phyloP scores from a whole-genome alignment of 495 filamentous ascomycete genomes.

The Aspergillus egyptiacus region DNA sequence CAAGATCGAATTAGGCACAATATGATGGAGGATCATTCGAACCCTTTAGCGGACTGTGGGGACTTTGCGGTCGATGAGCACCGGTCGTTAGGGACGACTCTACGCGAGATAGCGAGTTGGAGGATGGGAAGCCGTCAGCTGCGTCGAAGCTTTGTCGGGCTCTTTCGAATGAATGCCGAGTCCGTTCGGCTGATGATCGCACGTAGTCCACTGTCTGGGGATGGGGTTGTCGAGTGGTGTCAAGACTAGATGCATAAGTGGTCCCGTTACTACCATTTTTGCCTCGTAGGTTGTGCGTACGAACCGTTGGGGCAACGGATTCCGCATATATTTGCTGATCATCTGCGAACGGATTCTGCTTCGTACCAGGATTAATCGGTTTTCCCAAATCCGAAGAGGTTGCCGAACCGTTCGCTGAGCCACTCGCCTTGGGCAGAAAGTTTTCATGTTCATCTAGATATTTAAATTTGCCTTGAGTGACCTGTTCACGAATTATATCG shows the following conservation, averaged over 20 bases:
- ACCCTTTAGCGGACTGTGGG: slow-evolving; percentile 32
- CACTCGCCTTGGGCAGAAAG: slow-evolving; percentile 31
- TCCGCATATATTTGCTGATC: slow-evolving; percentile 88
- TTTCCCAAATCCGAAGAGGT: slow-evolving; percentile 61
- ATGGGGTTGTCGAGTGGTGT: slow-evolving; percentile 34
- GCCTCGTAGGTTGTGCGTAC: slow-evolving; percentile 75
- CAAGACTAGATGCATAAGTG: slow-evolving; percentile 70
- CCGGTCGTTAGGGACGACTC: slow-evolving; percentile 60
- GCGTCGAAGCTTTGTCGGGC: slow-evolving; percentile 70
- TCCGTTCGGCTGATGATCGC: slow-evolving; percentile 70
- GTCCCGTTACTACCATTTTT: slow-evolving; percentile 93
- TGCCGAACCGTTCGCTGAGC: slow-evolving; percentile 40
- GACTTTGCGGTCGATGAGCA: slow-evolving; percentile 27
- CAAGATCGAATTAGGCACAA: slow-evolving; percentile 24
- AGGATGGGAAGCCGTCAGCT: slow-evolving; percentile 59
- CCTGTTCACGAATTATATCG: slow-evolving; percentile 93
- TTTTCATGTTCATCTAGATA: slow-evolving; percentile 53
- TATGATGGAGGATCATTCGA: slow-evolving; percentile 34
- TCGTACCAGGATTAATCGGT: slow-evolving; percentile 51
- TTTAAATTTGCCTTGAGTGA: slow-evolving; percentile 72
- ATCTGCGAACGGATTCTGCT: slow-evolving; percentile 62
- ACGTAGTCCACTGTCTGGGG: slow-evolving; percentile 60
- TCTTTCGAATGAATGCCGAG: slow-evolving; percentile 47
- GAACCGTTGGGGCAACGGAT: slow-evolving; percentile 67
- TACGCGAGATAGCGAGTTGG: slow-evolving; percentile 56